Conservation (phyloP, 2,329 filamentous ascomycete species). For the Fusarium humuli region DNA sequence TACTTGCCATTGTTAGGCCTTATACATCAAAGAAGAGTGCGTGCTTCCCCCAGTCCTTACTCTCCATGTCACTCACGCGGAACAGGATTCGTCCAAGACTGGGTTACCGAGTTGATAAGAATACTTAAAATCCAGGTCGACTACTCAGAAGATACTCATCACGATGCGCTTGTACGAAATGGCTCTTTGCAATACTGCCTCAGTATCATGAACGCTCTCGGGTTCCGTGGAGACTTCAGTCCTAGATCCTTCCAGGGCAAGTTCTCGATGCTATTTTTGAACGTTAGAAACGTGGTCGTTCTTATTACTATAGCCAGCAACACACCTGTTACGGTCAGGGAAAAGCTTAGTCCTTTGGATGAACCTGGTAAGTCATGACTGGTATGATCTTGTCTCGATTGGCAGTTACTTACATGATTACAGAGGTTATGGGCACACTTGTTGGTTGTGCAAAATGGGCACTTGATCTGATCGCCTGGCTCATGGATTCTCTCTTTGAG, state of each 20-base stretch:
- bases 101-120: slow-evolving; percentile 74
- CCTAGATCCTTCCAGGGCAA: slow-evolving; percentile 76
- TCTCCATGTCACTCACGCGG: slow-evolving; percentile 28
- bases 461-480: slow-evolving; percentile 74
- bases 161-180: slow-evolving; percentile 80
- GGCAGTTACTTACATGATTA: slow-evolving; percentile 13
- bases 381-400: not conserved
- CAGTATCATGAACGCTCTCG: slow-evolving; percentile 82
- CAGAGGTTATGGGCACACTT: slow-evolving; percentile 78
- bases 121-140: slow-evolving; percentile 81
- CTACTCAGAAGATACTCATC: slow-evolving; percentile 79
- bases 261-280: slow-evolving; percentile 79
- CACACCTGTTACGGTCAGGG: slow-evolving; percentile 64
- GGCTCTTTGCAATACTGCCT: slow-evolving; percentile 78
- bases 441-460: slow-evolving; percentile 83
- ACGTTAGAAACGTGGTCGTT: slow-evolving; percentile 77
- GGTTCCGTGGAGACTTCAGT: slow-evolving; percentile 73
- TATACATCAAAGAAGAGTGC: slow-evolving; percentile 52
- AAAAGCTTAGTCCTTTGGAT: slow-evolving; percentile 69
- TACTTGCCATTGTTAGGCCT: slow-evolving; percentile 75
- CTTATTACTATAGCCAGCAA: slow-evolving; percentile 73
- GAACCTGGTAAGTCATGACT: slow-evolving; percentile 59
- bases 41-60: not conserved
- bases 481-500: slow-evolving; percentile 68
- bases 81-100: slow-evolving; percentile 69